Evolutionary conservation across 257 asterid genomes (phyloP).

Genomic region (Prunella vulgaris): DNA sequence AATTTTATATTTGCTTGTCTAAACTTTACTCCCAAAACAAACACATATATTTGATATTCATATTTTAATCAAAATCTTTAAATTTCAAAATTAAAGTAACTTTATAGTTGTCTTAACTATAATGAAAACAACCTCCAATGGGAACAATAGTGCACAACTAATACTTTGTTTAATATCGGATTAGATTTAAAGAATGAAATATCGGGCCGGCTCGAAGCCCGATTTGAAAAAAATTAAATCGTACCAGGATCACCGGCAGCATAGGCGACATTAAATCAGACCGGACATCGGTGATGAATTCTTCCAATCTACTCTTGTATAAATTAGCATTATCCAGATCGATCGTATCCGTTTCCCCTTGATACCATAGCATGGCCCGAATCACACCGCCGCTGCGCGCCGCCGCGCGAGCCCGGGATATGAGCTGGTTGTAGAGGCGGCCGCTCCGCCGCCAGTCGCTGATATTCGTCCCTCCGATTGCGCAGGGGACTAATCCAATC

Average conservation of each 20-base stretch:
- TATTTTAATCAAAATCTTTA: too few species aligned
- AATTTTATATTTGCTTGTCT: too few species aligned
- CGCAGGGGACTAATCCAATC: conserved; percentile 79
- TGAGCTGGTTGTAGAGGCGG: conserved; percentile 34
- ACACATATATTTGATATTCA: too few species aligned
- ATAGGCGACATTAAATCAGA: conserved; percentile 29
- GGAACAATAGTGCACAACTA: too few species aligned
- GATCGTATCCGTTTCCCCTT: conserved; percentile 61
- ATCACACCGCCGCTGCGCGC: conserved; percentile 33
- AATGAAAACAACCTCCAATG: too few species aligned
- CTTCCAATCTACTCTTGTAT: conserved; percentile 35
- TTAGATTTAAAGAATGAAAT: neutral
- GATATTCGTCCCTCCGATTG: conserved; percentile 59
- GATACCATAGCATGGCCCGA: conserved; percentile 57
- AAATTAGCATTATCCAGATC: conserved; percentile 22
- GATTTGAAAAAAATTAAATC: neutral
- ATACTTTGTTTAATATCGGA: too few species aligned
- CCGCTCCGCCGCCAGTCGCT: conserved; percentile 47
- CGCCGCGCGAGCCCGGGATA: conserved; percentile 42
- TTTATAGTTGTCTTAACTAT: too few species aligned
- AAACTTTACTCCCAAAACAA: too few species aligned
- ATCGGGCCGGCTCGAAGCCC: neutral
- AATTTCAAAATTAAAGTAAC: too few species aligned
- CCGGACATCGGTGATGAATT: conserved; percentile 37
- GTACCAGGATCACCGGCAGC: conserved; percentile 42